Evolutionary conservation across 2,329 filamentous ascomycete species (phyloP).

Genomic region (Plectosphaerella cucumerina): DNA sequence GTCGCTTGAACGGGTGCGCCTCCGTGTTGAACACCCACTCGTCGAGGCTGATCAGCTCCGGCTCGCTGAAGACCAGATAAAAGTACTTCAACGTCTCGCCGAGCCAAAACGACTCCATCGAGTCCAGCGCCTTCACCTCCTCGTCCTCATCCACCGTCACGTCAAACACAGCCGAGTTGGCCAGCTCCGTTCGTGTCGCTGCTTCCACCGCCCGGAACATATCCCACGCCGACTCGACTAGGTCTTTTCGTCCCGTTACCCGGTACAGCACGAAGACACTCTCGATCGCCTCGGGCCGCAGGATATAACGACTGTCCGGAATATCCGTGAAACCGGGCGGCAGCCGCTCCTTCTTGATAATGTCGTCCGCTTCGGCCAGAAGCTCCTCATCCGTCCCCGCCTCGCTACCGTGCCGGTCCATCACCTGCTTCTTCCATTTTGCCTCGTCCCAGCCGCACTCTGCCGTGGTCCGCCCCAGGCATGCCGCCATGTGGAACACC

Average conservation of each 20-base stretch:
- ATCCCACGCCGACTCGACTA: slow-evolving; percentile 56
- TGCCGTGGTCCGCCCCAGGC: slow-evolving; percentile 16
- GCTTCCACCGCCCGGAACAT: slow-evolving; percentile 55
- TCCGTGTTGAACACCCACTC: slow-evolving; percentile 47
- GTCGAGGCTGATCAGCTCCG: slow-evolving; percentile 51
- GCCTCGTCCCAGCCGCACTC: slow-evolving; percentile 25
- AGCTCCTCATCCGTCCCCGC: slow-evolving; percentile 21
- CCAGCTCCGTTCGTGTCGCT: slow-evolving; percentile 44
- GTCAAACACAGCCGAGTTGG: slow-evolving; percentile 50
- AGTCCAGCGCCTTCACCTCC: slow-evolving; percentile 42
- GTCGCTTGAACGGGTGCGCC: slow-evolving; percentile 22
- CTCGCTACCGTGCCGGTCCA: slow-evolving; percentile 11
- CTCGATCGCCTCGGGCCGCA: slow-evolving; percentile 63
- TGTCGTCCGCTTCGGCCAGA: slow-evolving; percentile 13
- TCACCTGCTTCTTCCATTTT: slow-evolving; percentile 27
- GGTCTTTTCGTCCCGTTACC: slow-evolving; percentile 51
- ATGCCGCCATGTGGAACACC: slow-evolving; percentile 41
- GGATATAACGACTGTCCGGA: slow-evolving; percentile 40
- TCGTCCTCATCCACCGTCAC: slow-evolving; percentile 29
- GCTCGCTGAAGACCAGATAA: slow-evolving; percentile 51
- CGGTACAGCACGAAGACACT: slow-evolving; percentile 64
- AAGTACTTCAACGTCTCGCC: slow-evolving; percentile 25
- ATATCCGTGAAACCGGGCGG: slow-evolving; percentile 20
- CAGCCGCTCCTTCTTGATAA: slow-evolving; percentile 20
- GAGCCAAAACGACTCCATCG: slow-evolving; percentile 48